A percentile compares a stretch with the other conserved stretches of the same genome.
Conservation (phyloP, 1,284 basidiomycete species). For the Irpex sp. region DNA sequence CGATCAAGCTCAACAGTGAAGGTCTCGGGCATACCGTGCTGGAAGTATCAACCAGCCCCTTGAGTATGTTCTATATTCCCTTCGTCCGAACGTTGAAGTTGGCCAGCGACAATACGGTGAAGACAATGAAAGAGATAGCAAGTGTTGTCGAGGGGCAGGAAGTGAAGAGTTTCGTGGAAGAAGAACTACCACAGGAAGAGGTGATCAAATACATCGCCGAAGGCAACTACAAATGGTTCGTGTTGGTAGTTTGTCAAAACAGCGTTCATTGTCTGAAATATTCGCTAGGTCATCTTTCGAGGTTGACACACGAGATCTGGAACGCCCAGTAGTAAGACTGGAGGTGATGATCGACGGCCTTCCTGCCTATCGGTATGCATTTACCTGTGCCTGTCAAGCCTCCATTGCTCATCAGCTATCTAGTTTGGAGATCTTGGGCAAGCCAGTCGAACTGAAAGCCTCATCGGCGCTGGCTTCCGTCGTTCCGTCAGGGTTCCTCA, state of each 20-base stretch:
- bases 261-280: background rate
- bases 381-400: conserved; percentile 7
- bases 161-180: conserved; percentile 20
- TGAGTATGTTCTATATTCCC: conserved; percentile 75
- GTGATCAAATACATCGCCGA: conserved; percentile 61
- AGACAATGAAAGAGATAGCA: conserved; percentile 28
- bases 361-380: conserved; percentile 50
- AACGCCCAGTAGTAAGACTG: conserved; percentile 51
- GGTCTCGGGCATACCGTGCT: conserved; percentile 35
- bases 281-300: conserved; percentile 63
- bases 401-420: background rate
- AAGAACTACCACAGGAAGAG: conserved; percentile 53
- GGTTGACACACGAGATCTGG: conserved; percentile 62
- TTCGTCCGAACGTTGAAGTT: conserved; percentile 46
- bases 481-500: conserved; percentile 48
- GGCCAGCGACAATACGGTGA: conserved; percentile 40
- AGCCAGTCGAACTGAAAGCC: conserved; percentile 41
- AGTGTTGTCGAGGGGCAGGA: conserved; percentile 18
- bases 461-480: conserved; percentile 46
- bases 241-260: background rate
- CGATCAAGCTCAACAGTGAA: conserved; percentile 55
- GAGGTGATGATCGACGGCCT: conserved; percentile 67
- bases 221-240: conserved; percentile 66
- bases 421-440: conserved; percentile 46
- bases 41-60: conserved; percentile 62